These are phyloP conservation scores for Boletus reticulatus DNA, from an alignment of 768 basidiomycete species.

Conservation along the genomic window DNA sequence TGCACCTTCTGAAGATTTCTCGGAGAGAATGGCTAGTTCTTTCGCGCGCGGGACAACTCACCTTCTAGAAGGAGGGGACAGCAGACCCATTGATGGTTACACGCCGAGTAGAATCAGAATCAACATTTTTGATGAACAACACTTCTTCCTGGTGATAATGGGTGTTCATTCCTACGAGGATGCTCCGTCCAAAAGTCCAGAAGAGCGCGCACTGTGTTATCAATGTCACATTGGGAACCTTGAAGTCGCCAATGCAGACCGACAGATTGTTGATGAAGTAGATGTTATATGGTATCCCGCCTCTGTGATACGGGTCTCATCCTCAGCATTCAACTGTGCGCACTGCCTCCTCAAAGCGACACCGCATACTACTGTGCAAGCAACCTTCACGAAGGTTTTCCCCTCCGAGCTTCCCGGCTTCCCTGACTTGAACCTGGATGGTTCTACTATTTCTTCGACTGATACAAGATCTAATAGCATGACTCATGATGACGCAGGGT, in stretches of 20 bases:
- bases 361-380: conserved; percentile 21
- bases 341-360: conserved; percentile 1
- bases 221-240: conserved; percentile 24
- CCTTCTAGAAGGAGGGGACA: conserved; percentile 8
- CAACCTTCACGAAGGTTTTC: conserved; percentile 22
- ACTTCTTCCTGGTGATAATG: conserved; percentile 5
- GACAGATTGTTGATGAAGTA: conserved; percentile 27
- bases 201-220: conserved; percentile 23
- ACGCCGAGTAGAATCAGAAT: conserved; percentile 6
- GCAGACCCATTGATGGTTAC: conserved; percentile 16
- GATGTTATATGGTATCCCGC: conserved; percentile 23
- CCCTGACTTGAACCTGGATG: conserved; percentile 11
- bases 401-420: neutral
- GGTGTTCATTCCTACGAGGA: conserved; percentile 30
- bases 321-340: neutral
- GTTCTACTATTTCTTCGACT: neutral
- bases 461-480: conserved; percentile 27
- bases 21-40: conserved; percentile 12
- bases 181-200: conserved; percentile 21
- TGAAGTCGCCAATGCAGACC: conserved; percentile 25
- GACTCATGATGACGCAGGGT: conserved; percentile 30
- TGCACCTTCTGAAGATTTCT: conserved; percentile 15
- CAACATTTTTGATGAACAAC: neutral
- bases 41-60: neutral
- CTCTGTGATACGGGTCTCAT: conserved; percentile 14